Percentiles rank a stretch among this genome's conserved stretches.
These are phyloP conservation scores for Rhizopus sp. DNA, from an alignment of 371 early-diverging fungal species.

Conservation along the genomic window DNA sequence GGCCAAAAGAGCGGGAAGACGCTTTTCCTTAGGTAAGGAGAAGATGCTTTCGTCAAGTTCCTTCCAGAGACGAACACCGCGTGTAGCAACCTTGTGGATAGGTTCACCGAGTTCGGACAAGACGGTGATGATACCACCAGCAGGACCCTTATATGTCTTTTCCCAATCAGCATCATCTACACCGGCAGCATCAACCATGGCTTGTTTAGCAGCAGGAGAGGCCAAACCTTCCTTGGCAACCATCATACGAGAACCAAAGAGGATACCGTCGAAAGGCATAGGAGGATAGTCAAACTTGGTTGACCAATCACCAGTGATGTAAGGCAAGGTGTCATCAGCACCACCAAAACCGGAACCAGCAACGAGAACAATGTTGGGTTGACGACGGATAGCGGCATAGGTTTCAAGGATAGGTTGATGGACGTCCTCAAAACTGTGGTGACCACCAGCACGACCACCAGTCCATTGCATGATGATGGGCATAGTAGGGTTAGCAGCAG, in stretches of 20 bases:
- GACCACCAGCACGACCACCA: slow-evolving; percentile 96
- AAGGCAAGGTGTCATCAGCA: slow-evolving; percentile 90
- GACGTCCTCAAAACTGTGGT: slow-evolving; percentile 96
- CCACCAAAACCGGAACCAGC: slow-evolving; percentile 95
- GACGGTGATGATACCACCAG: slow-evolving; percentile 93
- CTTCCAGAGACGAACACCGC: slow-evolving; percentile 93
- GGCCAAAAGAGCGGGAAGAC: slow-evolving; percentile 74
- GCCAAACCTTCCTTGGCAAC: slow-evolving; percentile 92
- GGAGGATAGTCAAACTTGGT: slow-evolving; percentile 81
- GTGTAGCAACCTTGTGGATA: slow-evolving; percentile 96
- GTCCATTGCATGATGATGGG: slow-evolving; percentile 96
- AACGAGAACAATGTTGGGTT: slow-evolving; percentile 85
- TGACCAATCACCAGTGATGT: slow-evolving; percentile 95
- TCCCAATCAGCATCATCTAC: slow-evolving; percentile 91
- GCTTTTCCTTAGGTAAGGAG: slow-evolving; percentile 88
- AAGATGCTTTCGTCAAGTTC: slow-evolving; percentile 94
- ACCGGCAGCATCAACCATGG: slow-evolving; percentile 91
- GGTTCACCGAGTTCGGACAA: slow-evolving; percentile 96
- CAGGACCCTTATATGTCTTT: slow-evolving; percentile 87
- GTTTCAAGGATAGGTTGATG: slow-evolving; percentile 94
- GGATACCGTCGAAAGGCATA: slow-evolving; percentile 96
- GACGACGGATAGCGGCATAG: slow-evolving; percentile 87
- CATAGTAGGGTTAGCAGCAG: slow-evolving; percentile 87
- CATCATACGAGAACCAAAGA: slow-evolving; percentile 95
- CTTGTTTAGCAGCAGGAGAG: slow-evolving; percentile 84